These are phyloP conservation scores for Elaeagnus macrophylla DNA, from an alignment of 306 rosid species.

Conservation along the genomic window DNA sequence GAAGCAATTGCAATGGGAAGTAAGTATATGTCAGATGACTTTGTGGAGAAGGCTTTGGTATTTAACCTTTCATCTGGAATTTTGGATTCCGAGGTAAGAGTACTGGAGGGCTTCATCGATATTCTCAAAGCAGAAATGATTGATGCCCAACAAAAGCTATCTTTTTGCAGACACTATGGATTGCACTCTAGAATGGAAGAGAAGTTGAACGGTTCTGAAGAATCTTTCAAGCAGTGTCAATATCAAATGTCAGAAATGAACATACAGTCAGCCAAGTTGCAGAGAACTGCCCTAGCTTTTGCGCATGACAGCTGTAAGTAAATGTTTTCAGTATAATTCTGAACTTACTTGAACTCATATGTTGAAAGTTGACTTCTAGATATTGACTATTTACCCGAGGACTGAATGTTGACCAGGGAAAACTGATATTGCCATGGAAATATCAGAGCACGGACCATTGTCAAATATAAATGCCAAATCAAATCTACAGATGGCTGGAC, in stretches of 20 bases:
- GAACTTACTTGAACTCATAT: conserved; percentile 13
- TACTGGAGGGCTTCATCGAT: conserved; percentile 69
- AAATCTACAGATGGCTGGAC: conserved; percentile 47
- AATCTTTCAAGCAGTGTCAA: conserved; percentile 56
- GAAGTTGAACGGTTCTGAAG: conserved; percentile 63
- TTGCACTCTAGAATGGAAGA: conserved; percentile 40
- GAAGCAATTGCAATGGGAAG: conserved; percentile 42
- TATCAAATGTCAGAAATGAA: conserved; percentile 62
- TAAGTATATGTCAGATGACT: conserved; percentile 29
- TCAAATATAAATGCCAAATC: conserved; percentile 35
- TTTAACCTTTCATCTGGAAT: conserved; percentile 65
- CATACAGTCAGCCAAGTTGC: conserved; percentile 67
- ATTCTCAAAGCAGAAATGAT: conserved; percentile 53
- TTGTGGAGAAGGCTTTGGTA: conserved; percentile 49
- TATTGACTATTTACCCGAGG: conserved; percentile 21
- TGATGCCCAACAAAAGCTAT: conserved; percentile 52
- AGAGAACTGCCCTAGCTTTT: conserved; percentile 49
- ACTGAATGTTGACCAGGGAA: conserved; percentile 47
- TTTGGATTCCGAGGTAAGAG: conserved; percentile 81
- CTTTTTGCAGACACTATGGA: conserved; percentile 67
- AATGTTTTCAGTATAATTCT: conserved; percentile 5
- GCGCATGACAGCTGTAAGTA: conserved; percentile 46
- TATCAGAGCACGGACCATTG: conserved; percentile 35
- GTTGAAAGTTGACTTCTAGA: conserved; percentile 8
- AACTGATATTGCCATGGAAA: conserved; percentile 30